Conservation (phyloP, 805 yeast genomes). For the Candida silvicultrix region DNA sequence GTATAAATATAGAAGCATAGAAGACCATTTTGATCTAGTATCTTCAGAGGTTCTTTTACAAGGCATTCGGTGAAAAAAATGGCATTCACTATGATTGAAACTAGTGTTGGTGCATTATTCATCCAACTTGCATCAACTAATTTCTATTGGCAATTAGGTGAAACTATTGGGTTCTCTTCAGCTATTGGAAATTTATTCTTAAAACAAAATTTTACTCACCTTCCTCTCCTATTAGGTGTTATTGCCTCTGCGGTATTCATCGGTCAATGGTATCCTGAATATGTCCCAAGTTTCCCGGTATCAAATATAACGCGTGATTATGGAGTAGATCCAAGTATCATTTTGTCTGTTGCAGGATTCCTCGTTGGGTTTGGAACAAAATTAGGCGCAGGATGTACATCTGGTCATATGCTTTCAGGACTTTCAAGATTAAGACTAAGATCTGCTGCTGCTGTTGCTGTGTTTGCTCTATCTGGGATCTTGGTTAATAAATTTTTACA, state of each 20-base stretch:
- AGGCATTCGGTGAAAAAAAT: too few species aligned
- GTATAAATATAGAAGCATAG: too few species aligned
- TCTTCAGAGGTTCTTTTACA: too few species aligned
- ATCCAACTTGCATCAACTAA: constrained; percentile 40
- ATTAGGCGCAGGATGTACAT: constrained; percentile 45
- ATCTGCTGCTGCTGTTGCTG: constrained; percentile 37
- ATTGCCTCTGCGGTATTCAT: constrained; percentile 23
- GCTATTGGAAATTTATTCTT: constrained; percentile 26
- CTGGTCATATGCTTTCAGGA: constrained; percentile 50
- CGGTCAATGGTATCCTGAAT: constrained; percentile 21
- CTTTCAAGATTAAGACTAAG: constrained; percentile 38
- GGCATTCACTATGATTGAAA: constrained; percentile 37
- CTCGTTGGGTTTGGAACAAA: constrained; percentile 43
- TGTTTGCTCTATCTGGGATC: constrained; percentile 24
- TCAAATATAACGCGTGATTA: constrained; percentile 2
- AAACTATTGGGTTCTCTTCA: constrained; percentile 42
- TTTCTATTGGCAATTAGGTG: constrained; percentile 33
- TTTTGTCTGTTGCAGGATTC: constrained; percentile 27
- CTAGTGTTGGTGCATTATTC: constrained; percentile 39
- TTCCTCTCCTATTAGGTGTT: constrained; percentile 32
- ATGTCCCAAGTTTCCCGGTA: constrained; percentile 18
- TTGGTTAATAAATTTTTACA: not conserved
- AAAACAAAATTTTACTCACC: constrained; percentile 19
- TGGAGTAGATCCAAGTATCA: not conserved
- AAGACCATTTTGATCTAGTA: too few species aligned